Conservation (phyloP, 2,329 filamentous ascomycete genomes). For the Chrysosporium queenslandicum region DNA sequence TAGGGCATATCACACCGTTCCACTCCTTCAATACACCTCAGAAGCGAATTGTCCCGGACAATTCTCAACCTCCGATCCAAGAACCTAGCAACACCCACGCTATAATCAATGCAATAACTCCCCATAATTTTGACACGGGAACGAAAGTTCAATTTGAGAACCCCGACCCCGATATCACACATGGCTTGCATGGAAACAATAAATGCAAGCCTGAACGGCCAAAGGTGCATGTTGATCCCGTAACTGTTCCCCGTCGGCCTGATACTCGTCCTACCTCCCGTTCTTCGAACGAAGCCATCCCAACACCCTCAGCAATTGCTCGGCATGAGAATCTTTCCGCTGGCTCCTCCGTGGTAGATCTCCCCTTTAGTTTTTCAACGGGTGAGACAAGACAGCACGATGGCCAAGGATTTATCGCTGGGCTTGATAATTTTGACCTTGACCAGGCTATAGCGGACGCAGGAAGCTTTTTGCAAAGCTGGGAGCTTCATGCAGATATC, state of each 20-base stretch:
- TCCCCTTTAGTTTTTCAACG: conserved; percentile 28
- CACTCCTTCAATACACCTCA: conserved; percentile 19
- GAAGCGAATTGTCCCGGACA: not conserved
- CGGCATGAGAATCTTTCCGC: not conserved
- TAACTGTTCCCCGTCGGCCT: not conserved
- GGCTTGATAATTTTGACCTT: conserved; percentile 33
- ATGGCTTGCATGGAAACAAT: not conserved
- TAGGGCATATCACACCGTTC: conserved; percentile 22
- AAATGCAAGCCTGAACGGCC: not conserved
- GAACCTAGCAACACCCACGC: conserved; percentile 32
- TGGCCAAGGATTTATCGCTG: conserved; percentile 25
- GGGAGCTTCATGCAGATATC: conserved; percentile 32
- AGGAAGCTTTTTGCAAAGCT: conserved; percentile 39
- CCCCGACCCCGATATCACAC: not conserved
- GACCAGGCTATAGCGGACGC: conserved; percentile 38
- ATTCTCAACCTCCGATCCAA: conserved; percentile 15
- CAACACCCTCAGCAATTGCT: not conserved
- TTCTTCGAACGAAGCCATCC: conserved; percentile 1
- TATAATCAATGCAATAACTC: conserved; percentile 34
- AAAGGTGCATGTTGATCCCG: not conserved
- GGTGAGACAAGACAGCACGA: conserved; percentile 27
- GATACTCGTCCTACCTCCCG: not conserved
- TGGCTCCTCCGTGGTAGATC: conserved; percentile 6
- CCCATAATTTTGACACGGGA: conserved; percentile 31
- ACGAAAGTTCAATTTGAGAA: conserved; percentile 20